Percentiles rank a stretch among this genome's conserved stretches.
Evolutionary conservation across 2,329 filamentous ascomycete genomes (phyloP).

Genomic region (Thermoascus crustaceus): DNA sequence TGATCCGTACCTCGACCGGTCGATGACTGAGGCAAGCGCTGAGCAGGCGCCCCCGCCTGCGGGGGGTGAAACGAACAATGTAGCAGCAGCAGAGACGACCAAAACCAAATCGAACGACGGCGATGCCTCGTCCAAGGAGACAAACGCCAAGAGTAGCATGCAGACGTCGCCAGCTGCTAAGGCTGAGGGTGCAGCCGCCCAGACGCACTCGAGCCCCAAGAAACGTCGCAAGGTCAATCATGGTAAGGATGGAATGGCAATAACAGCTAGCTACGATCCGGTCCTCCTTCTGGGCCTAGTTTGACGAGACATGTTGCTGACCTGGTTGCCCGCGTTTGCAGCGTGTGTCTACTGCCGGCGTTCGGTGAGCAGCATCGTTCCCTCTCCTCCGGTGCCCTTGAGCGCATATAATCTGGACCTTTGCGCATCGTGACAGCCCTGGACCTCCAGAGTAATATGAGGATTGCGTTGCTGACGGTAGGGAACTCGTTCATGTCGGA

Average conservation of each 20-base stretch:
- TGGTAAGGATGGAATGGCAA: no score
- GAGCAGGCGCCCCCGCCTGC: constrained; percentile 1
- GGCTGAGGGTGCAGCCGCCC: constrained; percentile 24
- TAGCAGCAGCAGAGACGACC: constrained; percentile 18
- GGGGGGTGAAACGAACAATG: constrained; percentile 2
- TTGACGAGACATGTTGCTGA: background rate
- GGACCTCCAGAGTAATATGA: constrained; percentile 19
- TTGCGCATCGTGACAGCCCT: constrained; percentile 7
- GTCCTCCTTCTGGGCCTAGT: no score
- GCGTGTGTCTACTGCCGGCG: constrained; percentile 83
- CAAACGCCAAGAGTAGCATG: constrained; percentile 20
- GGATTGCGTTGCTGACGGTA: constrained; percentile 46
- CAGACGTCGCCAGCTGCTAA: constrained; percentile 23
- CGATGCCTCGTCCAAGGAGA: constrained; percentile 19
- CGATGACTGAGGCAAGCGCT: constrained; percentile 9
- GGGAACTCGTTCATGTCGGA: constrained; percentile 35
- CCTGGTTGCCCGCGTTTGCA: constrained; percentile 39
- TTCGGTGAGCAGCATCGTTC: constrained; percentile 61
- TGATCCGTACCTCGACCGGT: background rate
- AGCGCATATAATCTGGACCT: constrained; percentile 14
- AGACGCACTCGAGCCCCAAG: constrained; percentile 53
- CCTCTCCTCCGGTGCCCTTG: constrained; percentile 19
- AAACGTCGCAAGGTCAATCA: constrained; percentile 86
- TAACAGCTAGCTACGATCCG: no score
- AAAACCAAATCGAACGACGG: constrained; percentile 12